Base-by-base conservation (phyloP, 2,329 filamentous ascomycete species). In the Epichloe sp. region DNA sequence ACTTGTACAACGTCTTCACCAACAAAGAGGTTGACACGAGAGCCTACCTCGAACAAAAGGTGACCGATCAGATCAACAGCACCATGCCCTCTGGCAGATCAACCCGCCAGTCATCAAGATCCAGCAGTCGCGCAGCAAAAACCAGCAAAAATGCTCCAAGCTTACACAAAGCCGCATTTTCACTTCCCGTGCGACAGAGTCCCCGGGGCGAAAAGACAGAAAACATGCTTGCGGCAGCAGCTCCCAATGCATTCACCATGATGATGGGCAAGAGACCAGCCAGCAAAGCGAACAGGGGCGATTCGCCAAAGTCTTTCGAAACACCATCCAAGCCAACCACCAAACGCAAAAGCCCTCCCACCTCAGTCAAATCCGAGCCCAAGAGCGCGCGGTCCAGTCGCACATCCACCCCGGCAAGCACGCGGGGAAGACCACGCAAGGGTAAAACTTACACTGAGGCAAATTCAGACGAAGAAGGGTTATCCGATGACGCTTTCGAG, bases 401-500 rank as follows among this genome's bases (percentile, higher is more conserved):
- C 2, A 77, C 80, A 8, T 88, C 86, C 0, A 95, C 88, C 0
- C 89, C 89, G 1, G 74, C 75, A 0, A 78, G 75, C 31, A 70
- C 65, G 2, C 75, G 76, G 2, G 68, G 69, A 5, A 73, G 80
- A 19, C 68, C 73, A 2, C 75, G 78, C 14, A 78, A 73, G 52
- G 70, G 64, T 1, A 69, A 53, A 5, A 61, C 58, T 0, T 81
- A 82, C 57, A 68, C 74, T 61, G 68, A 83, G 54, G 65, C 80
- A 58, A 68, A 86, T 36, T 72, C 76, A 0, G 77, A 78, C 1
- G 79, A 83, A 40, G 78, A 81, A 50, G 70, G 49, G 5, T 36
- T 96, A 10, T 90, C 85, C 5, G 91, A 97, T 56, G 79, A 85
- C 34, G 84, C 88, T 56, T 97, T 93, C 61, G 90, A 95, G 64